These are phyloP conservation scores for Daldinia sp. DNA, from an alignment of 2,329 filamentous ascomycete genomes.

Conservation along the genomic window DNA sequence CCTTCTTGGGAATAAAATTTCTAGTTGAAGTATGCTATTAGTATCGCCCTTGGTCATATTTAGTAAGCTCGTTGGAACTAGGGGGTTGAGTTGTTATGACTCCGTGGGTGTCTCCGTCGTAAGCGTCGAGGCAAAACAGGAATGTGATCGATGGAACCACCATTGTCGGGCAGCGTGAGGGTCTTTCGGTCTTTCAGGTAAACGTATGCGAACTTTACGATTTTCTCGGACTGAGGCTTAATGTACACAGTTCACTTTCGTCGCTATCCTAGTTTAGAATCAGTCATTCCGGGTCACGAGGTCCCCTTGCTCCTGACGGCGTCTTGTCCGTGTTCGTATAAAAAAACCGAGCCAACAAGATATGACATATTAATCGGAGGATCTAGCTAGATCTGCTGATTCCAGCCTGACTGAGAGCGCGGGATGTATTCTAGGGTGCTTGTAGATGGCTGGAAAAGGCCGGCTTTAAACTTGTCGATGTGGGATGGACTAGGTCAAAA, in stretches of 20 bases:
- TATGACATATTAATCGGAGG: neutral
- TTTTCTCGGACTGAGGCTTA: neutral
- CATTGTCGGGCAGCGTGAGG: neutral
- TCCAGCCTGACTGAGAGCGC: neutral
- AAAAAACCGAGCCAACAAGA: neutral
- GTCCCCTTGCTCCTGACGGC: neutral
- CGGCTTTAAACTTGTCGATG: conserved; percentile 1
- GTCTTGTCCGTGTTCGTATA: neutral
- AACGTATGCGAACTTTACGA: neutral
- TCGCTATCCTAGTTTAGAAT: neutral
- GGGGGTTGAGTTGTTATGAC: neutral
- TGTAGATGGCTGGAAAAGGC: conserved; percentile 3
- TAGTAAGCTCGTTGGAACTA: neutral
- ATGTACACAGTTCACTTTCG: neutral
- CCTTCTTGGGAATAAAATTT: neutral
- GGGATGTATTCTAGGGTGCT: neutral
- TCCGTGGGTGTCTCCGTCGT: neutral
- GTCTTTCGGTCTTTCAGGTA: neutral
- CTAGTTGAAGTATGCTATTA: neutral
- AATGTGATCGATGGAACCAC: neutral
- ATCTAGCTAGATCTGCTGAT: conserved; percentile 4
- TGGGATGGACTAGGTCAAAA: conserved; percentile 5
- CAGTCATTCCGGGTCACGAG: neutral
- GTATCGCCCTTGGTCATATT: neutral
- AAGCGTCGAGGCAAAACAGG: neutral